phyloP scores from a whole-genome alignment of 1,284 basidiomycete genomes.

The Cystobasidiaceae sp. region DNA sequence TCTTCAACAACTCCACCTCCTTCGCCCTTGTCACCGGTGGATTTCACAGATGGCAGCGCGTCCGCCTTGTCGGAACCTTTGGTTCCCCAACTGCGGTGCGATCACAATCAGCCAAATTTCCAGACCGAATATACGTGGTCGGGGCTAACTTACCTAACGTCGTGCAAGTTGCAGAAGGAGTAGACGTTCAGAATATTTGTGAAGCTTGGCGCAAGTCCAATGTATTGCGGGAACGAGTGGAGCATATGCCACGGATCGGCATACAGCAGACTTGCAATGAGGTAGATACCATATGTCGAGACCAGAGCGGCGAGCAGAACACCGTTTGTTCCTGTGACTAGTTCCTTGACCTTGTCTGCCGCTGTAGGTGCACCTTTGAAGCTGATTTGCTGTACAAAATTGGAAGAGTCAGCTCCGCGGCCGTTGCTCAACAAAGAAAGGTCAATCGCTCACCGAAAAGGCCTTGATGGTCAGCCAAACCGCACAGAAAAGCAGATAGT shows the following conservation, averaged over 20 bases:
- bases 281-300: conserved; percentile 72
- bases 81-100: conserved; percentile 83
- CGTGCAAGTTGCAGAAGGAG: conserved; percentile 84
- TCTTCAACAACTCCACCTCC: conserved; percentile 68
- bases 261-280: conserved; percentile 80
- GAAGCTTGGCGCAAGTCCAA: conserved; percentile 48
- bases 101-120: background rate
- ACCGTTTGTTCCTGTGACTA: conserved; percentile 72
- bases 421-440: too few species aligned
- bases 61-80: conserved; percentile 95
- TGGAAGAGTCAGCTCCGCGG: too few species aligned
- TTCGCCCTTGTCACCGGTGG: conserved; percentile 56
- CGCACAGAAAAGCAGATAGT: conserved; percentile 78
- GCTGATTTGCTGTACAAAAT: conserved; percentile 53
- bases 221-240: conserved; percentile 90
- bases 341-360: conserved; percentile 55
- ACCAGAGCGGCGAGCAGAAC: conserved; percentile 79
- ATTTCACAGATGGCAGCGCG: conserved; percentile 79
- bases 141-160: conserved; percentile 53
- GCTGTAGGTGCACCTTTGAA: conserved; percentile 42
- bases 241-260: conserved; percentile 99
- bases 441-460: conserved; percentile 60
- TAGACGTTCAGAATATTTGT: conserved; percentile 69
- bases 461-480: conserved; percentile 73
- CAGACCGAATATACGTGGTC: background rate